Conservation (phyloP, 2,329 filamentous ascomycete species). For the Chalaropsis ovoidea region DNA sequence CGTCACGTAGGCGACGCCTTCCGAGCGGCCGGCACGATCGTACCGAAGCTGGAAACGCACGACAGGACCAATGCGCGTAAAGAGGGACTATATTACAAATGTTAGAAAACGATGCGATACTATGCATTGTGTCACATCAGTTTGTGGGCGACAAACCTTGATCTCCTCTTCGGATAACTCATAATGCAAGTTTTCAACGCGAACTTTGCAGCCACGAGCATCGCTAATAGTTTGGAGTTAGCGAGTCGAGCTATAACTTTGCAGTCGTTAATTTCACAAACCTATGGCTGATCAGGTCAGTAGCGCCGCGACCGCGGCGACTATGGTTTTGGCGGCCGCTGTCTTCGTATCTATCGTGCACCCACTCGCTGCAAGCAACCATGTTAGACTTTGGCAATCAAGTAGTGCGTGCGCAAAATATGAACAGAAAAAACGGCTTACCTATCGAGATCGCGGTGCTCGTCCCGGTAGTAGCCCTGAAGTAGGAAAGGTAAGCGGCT, state of each 20-base stretch:
- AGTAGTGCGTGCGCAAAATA: not conserved
- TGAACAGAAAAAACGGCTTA: conserved; percentile 34
- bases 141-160: conserved; percentile 43
- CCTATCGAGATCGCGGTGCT: conserved; percentile 60
- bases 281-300: conserved; percentile 17
- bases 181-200: conserved; percentile 85
- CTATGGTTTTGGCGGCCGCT: conserved; percentile 44
- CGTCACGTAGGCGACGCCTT: conserved; percentile 73
- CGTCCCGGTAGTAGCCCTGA: conserved; percentile 48
- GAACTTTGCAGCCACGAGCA: conserved; percentile 56
- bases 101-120: not conserved
- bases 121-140: not conserved
- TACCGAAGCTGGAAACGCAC: conserved; percentile 61
- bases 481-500: conserved; percentile 34
- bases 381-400: not conserved
- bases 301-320: conserved; percentile 36
- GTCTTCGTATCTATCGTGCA: conserved; percentile 82
- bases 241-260: not conserved
- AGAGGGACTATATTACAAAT: conserved; percentile 39
- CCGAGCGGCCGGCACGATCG: conserved; percentile 79
- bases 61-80: conserved; percentile 65
- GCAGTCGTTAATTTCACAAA: not conserved
- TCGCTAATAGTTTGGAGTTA: conserved; percentile 35
- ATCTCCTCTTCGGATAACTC: conserved; percentile 79
- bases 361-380: conserved; percentile 62